Base-by-base conservation (phyloP, 768 basidiomycete species). In the Lentinula sp. region DNA sequence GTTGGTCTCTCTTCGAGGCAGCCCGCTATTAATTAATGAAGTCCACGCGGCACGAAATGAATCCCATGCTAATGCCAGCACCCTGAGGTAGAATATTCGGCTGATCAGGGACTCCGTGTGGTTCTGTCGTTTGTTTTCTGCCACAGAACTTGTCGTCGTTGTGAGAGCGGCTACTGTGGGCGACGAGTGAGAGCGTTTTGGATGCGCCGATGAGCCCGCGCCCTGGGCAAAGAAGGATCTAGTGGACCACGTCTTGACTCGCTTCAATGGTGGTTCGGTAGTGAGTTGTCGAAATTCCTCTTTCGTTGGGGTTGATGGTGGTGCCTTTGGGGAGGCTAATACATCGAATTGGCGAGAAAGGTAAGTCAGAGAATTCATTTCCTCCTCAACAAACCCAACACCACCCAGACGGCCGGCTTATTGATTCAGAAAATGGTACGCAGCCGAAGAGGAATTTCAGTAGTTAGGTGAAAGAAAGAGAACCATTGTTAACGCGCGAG, bases 321-420 rank as follows among this genome's bases (percentile, higher is more conserved):
- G 83, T 46, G 85, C 78, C 66, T 78, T 79, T 53, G 85, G 71
- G 7, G 85, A 75, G 61, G 86, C 85, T 65, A 90, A 75, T 63
- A 83, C 85, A 76, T 93, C 89, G 79, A 91, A 85, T 72, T 91
- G 87, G 70, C 88, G 87, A 65, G 91, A 89, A 63, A 93, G 79
- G 74, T 89, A 87, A 16, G 82, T 79, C 68, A 93, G 84, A 67
- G 89, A 89, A 77, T 93, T 93, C 91, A 93, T 93, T 63, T 51
- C 49, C 32, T 43, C 28, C 58, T 72, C 70, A 10, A 65, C 64
- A 42, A 18, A 48, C 55, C 28, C 40, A 31, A 32, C 35, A 18
- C 13, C 62, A 18, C 28, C 54, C 52, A 28, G 37, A 18, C 61
- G 40, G 54, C 31, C 37, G 31, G 3, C 28, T 40, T n/a, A 11